A percentile compares a stretch with the other conserved stretches of the same genome.
These are phyloP conservation scores for Saprolegnia diclina DNA, from an alignment of 352 stramenopile genomes.

Conservation along the genomic window DNA sequence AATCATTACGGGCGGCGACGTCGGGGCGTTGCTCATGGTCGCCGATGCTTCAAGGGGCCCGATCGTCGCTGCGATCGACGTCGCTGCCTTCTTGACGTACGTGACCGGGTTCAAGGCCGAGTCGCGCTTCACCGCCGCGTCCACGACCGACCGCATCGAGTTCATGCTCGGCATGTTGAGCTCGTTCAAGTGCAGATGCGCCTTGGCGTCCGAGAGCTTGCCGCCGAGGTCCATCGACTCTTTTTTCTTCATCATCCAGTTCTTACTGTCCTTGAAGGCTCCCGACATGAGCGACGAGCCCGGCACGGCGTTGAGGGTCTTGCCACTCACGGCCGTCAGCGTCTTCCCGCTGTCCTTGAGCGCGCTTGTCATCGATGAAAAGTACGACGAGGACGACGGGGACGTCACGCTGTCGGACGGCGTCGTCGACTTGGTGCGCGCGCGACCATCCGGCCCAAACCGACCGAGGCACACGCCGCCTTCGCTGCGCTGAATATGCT, in stretches of 20 bases:
- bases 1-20: background rate
- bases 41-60: slow-evolving; percentile 8
- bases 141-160: slow-evolving; percentile 22
- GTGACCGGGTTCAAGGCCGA: slow-evolving; percentile 15
- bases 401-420: background rate
- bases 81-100: slow-evolving; percentile 23
- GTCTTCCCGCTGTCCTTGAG: slow-evolving; percentile 68
- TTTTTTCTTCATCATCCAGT: slow-evolving; percentile 74
- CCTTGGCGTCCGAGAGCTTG: slow-evolving; percentile 13
- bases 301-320: slow-evolving; percentile 27
- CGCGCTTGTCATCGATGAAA: slow-evolving; percentile 58
- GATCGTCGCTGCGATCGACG: slow-evolving; percentile 15
- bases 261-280: slow-evolving; percentile 55
- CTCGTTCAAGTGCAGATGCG: slow-evolving; percentile 9
- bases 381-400: slow-evolving; percentile 38
- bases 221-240: slow-evolving; percentile 19
- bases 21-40: background rate
- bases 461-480: slow-evolving; percentile 23
- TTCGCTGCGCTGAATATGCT: slow-evolving; percentile 27
- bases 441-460: slow-evolving; percentile 22
- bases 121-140: slow-evolving; percentile 19
- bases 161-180: slow-evolving; percentile 18
- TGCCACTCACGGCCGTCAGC: slow-evolving; percentile 43
- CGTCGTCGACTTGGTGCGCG: background rate
- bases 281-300: slow-evolving; percentile 27